Evolutionary conservation across 2,329 filamentous ascomycete species (phyloP).

Genomic region (Neoarthrinium moseri): DNA sequence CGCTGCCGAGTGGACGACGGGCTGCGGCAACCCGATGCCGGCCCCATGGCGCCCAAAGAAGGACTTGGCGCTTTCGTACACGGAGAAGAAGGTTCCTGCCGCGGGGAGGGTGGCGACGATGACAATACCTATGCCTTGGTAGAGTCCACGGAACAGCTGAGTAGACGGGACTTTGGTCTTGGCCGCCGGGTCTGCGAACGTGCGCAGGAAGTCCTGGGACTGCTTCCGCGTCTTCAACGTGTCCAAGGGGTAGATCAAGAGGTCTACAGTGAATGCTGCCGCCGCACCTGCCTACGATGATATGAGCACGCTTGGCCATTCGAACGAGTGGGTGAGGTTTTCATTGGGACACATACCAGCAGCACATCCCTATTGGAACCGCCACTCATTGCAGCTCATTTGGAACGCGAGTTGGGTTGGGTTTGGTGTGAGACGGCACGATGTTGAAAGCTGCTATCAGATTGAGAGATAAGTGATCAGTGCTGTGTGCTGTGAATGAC

Average conservation of each 20-base stretch:
- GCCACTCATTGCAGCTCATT: slow-evolving; percentile 7
- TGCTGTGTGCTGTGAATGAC: neutral
- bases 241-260: slow-evolving; percentile 84
- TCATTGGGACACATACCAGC: slow-evolving; percentile 9
- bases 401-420: neutral
- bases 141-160: slow-evolving; percentile 65
- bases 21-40: slow-evolving; percentile 54
- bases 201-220: slow-evolving; percentile 69
- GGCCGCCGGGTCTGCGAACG: slow-evolving; percentile 59
- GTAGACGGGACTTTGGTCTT: slow-evolving; percentile 48
- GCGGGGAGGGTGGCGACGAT: slow-evolving; percentile 78
- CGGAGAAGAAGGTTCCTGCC: slow-evolving; percentile 88
- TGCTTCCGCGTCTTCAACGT: slow-evolving; percentile 87
- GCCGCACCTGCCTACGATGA: slow-evolving; percentile 72
- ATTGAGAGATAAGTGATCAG: neutral
- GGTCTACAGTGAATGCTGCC: slow-evolving; percentile 82
- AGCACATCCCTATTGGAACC: slow-evolving; percentile 13
- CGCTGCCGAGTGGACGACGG: slow-evolving; percentile 70
- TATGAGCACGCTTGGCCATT: neutral
- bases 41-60: slow-evolving; percentile 53
- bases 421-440: neutral
- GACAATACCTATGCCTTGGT: slow-evolving; percentile 84
- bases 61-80: slow-evolving; percentile 76
- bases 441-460: neutral
- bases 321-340: neutral